These are phyloP conservation scores for Saccharomycopsis selenospora DNA, from an alignment of 805 yeast species.

Conservation along the genomic window DNA sequence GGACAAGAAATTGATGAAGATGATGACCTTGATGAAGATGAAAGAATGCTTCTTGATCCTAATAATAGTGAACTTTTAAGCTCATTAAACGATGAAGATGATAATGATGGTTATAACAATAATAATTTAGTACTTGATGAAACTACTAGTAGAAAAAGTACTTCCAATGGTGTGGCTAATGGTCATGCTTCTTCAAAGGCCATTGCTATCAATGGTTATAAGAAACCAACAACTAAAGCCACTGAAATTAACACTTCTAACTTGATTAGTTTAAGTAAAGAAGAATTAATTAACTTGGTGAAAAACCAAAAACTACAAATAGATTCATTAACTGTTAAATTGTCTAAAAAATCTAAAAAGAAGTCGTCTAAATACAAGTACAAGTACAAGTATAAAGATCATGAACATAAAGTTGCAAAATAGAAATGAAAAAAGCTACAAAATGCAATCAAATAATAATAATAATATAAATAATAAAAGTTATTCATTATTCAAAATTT, in stretches of 20 bases:
- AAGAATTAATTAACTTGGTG: not conserved
- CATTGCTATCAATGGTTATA: too few species aligned
- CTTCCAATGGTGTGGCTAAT: not conserved
- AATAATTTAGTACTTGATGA: not conserved
- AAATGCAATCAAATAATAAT: not conserved
- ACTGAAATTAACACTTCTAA: not conserved
- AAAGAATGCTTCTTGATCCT: too few species aligned
- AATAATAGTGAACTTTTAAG: not conserved
- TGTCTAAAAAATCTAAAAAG: constrained; percentile 3
- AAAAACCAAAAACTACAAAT: not conserved
- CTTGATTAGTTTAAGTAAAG: not conserved
- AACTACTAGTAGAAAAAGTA: not conserved
- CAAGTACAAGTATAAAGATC: constrained; percentile 15
- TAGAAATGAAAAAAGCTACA: not conserved
- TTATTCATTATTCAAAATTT: too few species aligned
- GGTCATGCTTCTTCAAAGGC: not conserved
- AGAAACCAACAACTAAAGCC: too few species aligned
- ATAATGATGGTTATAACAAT: not conserved
- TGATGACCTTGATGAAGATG: not conserved
- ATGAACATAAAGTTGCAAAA: not conserved
- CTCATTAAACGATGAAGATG: not conserved
- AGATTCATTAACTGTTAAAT: not conserved
- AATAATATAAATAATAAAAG: too few species aligned
- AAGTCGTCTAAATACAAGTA: constrained; percentile 11
- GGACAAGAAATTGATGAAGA: not conserved